Evolutionary conservation across 2,329 filamentous ascomycete genomes (phyloP), one percentile per base, ranked within the genome.

Genomic region (Zymoseptoria crescenta): DNA sequence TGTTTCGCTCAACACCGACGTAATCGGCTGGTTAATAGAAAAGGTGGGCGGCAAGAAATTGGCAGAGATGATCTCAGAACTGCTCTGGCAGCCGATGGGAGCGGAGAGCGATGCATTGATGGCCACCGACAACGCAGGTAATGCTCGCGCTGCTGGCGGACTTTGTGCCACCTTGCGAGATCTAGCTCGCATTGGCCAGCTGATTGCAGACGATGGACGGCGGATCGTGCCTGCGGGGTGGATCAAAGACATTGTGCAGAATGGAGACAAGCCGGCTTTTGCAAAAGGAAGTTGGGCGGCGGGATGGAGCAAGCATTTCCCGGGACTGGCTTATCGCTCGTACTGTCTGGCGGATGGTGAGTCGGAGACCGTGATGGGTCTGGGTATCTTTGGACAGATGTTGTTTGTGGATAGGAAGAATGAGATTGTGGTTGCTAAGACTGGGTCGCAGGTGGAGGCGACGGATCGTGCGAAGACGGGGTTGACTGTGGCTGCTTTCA

Each of bases 11-110:
- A 69, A 67, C 48, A 68, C 65, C 10, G 66, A 68, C 61, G 45
- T 68, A 1, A 35, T 69, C 10, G 65, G 66, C 16, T 66, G 61
- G 66, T 55, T 63, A 1, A n/a, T 68, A n/a, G 66, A 69, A 54
- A 56, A 57, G 8, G 67, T 58, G 10, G 61, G 55, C 8, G 65
- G 64, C 1, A 64, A 60, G 56, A 59, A 50, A 24, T 57, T 64
- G n/a, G 57, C 65, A 9, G 56, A 64, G 9, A 48, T 64, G 8
- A 41, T 67, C 8, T 24, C 56, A 6, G 62, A 68, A 20, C 52
- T 65, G n/a, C 54, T 69, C 1, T 68, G 66, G 66, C 48, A 65
- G 45, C 65, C 67, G 1, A 62, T 68, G 58, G 65, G 65, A 3
- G 66, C 65, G 2, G 67, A 69, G 45, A 61, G 57, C 56, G 61